Percentiles rank a stretch among this genome's conserved stretches.
These are phyloP conservation scores for Cryphonectria parasitica DNA, from an alignment of 2,329 filamentous ascomycete genomes.

Conservation along the genomic window DNA sequence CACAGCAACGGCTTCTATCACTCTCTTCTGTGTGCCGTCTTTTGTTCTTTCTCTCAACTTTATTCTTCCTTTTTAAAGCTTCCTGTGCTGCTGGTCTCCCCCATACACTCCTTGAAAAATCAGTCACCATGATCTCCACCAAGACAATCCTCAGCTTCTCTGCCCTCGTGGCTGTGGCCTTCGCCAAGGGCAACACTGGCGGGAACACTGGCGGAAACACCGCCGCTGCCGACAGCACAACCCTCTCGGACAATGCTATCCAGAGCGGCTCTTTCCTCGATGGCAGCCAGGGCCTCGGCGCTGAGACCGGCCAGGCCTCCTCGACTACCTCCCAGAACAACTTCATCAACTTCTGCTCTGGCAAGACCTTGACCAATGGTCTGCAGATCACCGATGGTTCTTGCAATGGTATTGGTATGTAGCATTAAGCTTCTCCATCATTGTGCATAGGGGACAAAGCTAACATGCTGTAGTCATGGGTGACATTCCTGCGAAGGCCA, in stretches of 20 bases:
- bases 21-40: constrained; percentile 23
- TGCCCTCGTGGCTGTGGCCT: constrained; percentile 35
- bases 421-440: not conserved
- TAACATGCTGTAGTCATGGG: constrained; percentile 54
- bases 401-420: constrained; percentile 66
- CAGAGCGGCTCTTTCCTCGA: constrained; percentile 42
- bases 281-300: constrained; percentile 39
- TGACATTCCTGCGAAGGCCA: constrained; percentile 55
- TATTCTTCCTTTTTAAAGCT: not conserved
- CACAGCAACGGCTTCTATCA: constrained; percentile 18
- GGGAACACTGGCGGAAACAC: constrained; percentile 27
- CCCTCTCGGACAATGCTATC: constrained; percentile 35
- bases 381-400: constrained; percentile 61
- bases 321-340: constrained; percentile 46
- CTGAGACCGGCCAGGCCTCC: constrained; percentile 22
- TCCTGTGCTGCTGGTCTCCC: constrained; percentile 14
- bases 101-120: constrained; percentile 1
- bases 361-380: constrained; percentile 62
- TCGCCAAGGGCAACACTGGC: constrained; percentile 33
- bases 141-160: constrained; percentile 35
- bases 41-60: not conserved
- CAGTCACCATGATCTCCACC: constrained; percentile 36
- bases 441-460: constrained; percentile 25
- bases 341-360: constrained; percentile 66
- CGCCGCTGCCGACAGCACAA: constrained; percentile 33